A percentile compares a stretch with the other conserved stretches of the same genome.
These are phyloP conservation scores for Globisporangium cylindrosporum DNA, from an alignment of 352 stramenopile species.

Conservation along the genomic window DNA sequence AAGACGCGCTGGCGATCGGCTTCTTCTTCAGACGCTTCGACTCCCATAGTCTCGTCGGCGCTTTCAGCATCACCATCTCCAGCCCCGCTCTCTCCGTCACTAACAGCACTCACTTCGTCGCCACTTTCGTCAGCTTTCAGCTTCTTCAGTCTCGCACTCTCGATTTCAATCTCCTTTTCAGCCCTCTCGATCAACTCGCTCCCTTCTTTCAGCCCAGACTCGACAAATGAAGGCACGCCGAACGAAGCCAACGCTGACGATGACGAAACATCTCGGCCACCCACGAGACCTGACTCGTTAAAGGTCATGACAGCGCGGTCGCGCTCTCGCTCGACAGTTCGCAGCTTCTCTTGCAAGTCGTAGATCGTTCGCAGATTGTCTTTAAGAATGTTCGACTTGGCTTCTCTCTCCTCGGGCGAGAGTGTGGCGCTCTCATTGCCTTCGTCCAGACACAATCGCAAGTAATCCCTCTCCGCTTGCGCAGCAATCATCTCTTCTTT, in stretches of 20 bases:
- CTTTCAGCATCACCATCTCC: constrained; percentile 27
- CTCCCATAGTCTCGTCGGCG: constrained; percentile 29
- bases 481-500: constrained; percentile 86
- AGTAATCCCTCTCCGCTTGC: constrained; percentile 78
- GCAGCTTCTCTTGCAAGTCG: constrained; percentile 78
- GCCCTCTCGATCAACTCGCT: constrained; percentile 63
- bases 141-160: constrained; percentile 75
- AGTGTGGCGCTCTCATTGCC: constrained; percentile 17
- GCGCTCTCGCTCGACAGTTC: constrained; percentile 54
- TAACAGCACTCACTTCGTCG: constrained; percentile 33
- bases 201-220: constrained; percentile 53
- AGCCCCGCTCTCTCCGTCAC: constrained; percentile 27
- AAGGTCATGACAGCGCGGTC: constrained; percentile 58
- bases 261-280: constrained; percentile 14
- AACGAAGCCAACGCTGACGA: constrained; percentile 26
- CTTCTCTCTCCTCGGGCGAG: constrained; percentile 39
- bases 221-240: constrained; percentile 33
- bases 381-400: constrained; percentile 65
- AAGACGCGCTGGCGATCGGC: constrained; percentile 81
- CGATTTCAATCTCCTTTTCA: constrained; percentile 75
- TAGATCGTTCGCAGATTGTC: constrained; percentile 80
- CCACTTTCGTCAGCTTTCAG: constrained; percentile 53
- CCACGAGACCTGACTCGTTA: constrained; percentile 13
- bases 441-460: constrained; percentile 72
- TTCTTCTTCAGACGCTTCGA: constrained; percentile 58